Percentiles rank a stretch among this genome's conserved stretches.
Evolutionary conservation across 2,329 filamentous ascomycete species (phyloP).

Genomic region (Colletotrichum orbiculare): DNA sequence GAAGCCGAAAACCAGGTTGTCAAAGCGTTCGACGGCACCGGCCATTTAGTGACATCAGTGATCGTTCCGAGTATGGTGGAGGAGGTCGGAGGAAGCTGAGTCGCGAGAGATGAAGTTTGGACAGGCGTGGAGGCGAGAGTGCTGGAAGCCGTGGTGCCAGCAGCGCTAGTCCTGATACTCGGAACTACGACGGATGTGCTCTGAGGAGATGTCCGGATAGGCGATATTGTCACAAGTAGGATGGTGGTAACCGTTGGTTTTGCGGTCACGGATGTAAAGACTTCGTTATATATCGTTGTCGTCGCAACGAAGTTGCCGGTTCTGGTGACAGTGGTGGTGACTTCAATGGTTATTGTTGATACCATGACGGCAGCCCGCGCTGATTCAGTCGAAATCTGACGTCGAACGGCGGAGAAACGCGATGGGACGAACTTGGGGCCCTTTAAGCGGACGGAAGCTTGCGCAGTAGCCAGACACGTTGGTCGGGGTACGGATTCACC

Average conservation of each 20-base stretch:
- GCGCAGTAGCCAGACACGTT: neutral
- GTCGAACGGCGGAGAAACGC: neutral
- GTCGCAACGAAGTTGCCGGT: slow-evolving; percentile 26
- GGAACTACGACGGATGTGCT: neutral
- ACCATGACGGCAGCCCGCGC: neutral
- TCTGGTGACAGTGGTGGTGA: slow-evolving; percentile 28
- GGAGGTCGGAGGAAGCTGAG: neutral
- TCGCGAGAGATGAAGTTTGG: neutral
- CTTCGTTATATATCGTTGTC: slow-evolving; percentile 21
- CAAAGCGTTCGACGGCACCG: neutral
- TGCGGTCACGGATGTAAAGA: slow-evolving; percentile 35
- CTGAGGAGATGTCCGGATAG: neutral
- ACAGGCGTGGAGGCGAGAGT: neutral
- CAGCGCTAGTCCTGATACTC: neutral
- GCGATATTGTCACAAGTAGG: slow-evolving; percentile 20
- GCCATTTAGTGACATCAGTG: neutral
- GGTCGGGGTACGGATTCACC: neutral
- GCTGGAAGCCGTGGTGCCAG: neutral
- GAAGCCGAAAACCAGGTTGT: neutral
- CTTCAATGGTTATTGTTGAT: slow-evolving; percentile 21
- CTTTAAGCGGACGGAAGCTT: neutral
- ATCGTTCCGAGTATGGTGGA: neutral
- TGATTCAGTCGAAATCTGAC: slow-evolving; percentile 1
- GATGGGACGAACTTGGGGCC: neutral
- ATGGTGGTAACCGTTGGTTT: slow-evolving; percentile 33